A percentile compares a stretch with the other conserved stretches of the same genome.
phyloP scores from a whole-genome alignment of 345 rosid species.

The Punica granatum region DNA sequence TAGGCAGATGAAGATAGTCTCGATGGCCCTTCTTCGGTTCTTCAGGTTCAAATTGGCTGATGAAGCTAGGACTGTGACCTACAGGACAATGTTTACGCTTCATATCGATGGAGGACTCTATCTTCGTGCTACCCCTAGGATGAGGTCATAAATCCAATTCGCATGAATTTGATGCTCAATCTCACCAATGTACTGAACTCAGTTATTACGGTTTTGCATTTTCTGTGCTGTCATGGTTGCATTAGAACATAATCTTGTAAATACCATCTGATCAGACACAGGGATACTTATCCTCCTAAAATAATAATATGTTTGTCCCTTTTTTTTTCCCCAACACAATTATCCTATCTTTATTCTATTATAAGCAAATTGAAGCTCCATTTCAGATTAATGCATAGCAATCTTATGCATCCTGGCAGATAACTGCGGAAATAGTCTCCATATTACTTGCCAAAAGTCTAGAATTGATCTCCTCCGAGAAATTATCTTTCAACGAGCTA shows the following conservation, averaged over 20 bases:
- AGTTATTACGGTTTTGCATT: not conserved
- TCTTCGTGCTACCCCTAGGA: constrained; percentile 37
- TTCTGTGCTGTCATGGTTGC: not conserved
- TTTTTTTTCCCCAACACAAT: not conserved
- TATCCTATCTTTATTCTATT: not conserved
- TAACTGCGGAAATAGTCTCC: not conserved
- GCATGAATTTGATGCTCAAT: not conserved
- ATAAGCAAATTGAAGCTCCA: not conserved
- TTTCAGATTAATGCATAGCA: not conserved
- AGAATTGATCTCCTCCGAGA: not conserved
- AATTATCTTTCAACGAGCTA: not conserved
- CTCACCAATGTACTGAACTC: not conserved
- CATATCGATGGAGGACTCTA: constrained; percentile 48
- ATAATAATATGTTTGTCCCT: no score
- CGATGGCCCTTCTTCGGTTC: constrained; percentile 47
- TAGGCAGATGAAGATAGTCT: constrained; percentile 69
- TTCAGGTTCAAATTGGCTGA: constrained; percentile 53
- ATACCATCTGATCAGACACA: no score
- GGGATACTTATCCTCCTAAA: no score
- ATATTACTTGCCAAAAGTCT: not conserved
- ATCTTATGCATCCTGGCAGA: not conserved
- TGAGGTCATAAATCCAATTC: not conserved
- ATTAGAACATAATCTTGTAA: no score
- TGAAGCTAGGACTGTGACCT: constrained; percentile 26
- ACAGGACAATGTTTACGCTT: constrained; percentile 62